These are phyloP conservation scores for Xylariaceae sp. DNA, from an alignment of 2,329 filamentous ascomycete genomes.

Conservation along the genomic window DNA sequence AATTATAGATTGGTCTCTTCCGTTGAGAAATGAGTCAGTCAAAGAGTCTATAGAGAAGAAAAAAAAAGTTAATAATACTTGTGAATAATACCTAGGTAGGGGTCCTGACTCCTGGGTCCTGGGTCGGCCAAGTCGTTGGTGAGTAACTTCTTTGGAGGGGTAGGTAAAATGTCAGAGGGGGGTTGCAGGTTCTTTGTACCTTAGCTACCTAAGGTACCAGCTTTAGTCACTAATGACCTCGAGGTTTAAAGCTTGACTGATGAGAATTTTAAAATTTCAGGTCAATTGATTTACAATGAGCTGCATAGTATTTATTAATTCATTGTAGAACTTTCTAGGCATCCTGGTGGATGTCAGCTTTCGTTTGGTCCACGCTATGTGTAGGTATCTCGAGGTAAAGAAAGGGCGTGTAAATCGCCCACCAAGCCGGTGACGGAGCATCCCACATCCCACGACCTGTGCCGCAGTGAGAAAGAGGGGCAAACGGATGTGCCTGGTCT, in stretches of 20 bases:
- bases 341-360: too few relatives aligned
- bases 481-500: not conserved
- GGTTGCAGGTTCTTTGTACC: slow-evolving; percentile 1
- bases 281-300: too few relatives aligned
- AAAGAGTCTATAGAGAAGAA: not conserved
- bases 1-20: too few relatives aligned
- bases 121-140: not conserved
- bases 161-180: not conserved
- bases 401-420: too few relatives aligned
- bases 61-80: slow-evolving; percentile 1
- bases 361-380: too few relatives aligned
- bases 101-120: not conserved
- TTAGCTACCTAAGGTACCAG: not conserved
- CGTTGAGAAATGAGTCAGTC: slow-evolving; percentile 13
- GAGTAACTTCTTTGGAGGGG: not conserved
- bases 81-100: not conserved
- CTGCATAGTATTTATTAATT: too few relatives aligned
- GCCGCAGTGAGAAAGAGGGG: not conserved
- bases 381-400: too few relatives aligned
- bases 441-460: not conserved
- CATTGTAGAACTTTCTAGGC: too few relatives aligned
- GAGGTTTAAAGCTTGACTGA: too few relatives aligned
- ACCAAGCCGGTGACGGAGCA: slow-evolving; percentile 16
- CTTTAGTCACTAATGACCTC: not conserved
- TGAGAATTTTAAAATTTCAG: too few relatives aligned